Evolutionary conservation across 1,284 basidiomycete genomes (phyloP).

Genomic region (Tranzscheliella williamsii): DNA sequence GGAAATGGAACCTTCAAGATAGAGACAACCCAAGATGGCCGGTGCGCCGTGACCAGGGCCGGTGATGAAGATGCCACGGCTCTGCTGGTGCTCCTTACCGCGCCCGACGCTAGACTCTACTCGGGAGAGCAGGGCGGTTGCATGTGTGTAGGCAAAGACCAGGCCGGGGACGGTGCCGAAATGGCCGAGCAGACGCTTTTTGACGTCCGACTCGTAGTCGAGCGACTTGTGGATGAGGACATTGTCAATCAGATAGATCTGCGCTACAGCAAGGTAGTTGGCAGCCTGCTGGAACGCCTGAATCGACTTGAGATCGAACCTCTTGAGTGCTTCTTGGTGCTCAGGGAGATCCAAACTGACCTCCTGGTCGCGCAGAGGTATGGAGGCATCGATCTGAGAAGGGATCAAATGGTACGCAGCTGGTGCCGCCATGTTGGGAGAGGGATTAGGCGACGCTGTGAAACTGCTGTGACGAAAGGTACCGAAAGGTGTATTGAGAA

Average conservation of each 20-base stretch:
- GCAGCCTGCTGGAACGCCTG: conserved; percentile 37
- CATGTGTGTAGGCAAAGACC: conserved; percentile 76
- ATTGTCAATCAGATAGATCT: conserved; percentile 78
- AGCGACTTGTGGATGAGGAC: conserved; percentile 67
- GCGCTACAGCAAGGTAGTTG: conserved; percentile 59
- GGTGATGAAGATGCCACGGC: conserved; percentile 67
- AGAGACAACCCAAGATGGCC: conserved; percentile 76
- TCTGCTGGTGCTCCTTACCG: conserved; percentile 63
- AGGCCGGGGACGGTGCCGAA: conserved; percentile 69
- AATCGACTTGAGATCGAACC: conserved; percentile 17
- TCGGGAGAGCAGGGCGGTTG: conserved; percentile 70
- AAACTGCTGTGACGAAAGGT: too few species aligned
- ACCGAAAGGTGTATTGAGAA: too few species aligned
- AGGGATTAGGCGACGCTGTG: too few species aligned
- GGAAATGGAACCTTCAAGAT: conserved; percentile 77
- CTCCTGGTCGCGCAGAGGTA: conserved; percentile 4
- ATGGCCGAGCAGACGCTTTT: conserved; percentile 73
- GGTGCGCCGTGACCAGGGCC: conserved; percentile 67
- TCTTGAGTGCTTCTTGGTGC: not conserved
- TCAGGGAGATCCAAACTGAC: conserved; percentile 3
- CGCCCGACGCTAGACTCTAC: conserved; percentile 1
- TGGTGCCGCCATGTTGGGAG: conserved; percentile 5
- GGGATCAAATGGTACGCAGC: conserved; percentile 4
- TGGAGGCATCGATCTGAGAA: conserved; percentile 3
- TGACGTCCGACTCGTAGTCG: conserved; percentile 67